These are phyloP conservation scores for Colletotrichum aenigma DNA, from an alignment of 2,329 filamentous ascomycete species.

Conservation along the genomic window DNA sequence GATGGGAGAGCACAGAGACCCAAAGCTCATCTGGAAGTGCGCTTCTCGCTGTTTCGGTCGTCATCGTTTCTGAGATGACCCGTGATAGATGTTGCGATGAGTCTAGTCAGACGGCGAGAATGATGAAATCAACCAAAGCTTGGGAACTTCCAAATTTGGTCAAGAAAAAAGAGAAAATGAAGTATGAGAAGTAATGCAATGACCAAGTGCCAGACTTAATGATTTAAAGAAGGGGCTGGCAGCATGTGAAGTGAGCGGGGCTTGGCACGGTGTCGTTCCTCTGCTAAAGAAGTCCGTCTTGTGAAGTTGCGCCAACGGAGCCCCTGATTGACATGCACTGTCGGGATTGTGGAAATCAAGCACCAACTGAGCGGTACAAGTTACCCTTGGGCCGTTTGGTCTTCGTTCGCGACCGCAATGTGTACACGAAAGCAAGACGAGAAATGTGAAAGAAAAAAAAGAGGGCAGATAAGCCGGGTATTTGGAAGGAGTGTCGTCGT, in stretches of 20 bases:
- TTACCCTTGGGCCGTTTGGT: background rate
- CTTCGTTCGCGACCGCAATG: background rate
- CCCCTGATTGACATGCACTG: background rate
- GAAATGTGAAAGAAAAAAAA: background rate
- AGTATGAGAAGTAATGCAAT: background rate
- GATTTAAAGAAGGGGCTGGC: background rate
- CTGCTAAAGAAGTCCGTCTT: background rate
- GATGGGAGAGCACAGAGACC: background rate
- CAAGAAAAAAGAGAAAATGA: background rate
- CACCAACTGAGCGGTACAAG: background rate
- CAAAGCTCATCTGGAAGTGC: conserved; percentile 7
- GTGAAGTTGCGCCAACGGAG: background rate
- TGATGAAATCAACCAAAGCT: background rate
- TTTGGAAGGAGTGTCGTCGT: background rate
- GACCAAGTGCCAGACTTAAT: background rate
- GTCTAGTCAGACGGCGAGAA: background rate
- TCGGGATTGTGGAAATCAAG: background rate
- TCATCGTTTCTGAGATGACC: background rate
- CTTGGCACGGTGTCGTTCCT: background rate
- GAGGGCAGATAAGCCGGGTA: background rate
- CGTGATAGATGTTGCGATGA: background rate
- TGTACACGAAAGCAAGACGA: background rate
- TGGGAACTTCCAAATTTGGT: background rate
- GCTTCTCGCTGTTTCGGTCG: background rate
- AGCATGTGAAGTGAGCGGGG: background rate